These are phyloP conservation scores for Xanthoconium separans DNA, from an alignment of 1,284 basidiomycete species.

Conservation along the genomic window DNA sequence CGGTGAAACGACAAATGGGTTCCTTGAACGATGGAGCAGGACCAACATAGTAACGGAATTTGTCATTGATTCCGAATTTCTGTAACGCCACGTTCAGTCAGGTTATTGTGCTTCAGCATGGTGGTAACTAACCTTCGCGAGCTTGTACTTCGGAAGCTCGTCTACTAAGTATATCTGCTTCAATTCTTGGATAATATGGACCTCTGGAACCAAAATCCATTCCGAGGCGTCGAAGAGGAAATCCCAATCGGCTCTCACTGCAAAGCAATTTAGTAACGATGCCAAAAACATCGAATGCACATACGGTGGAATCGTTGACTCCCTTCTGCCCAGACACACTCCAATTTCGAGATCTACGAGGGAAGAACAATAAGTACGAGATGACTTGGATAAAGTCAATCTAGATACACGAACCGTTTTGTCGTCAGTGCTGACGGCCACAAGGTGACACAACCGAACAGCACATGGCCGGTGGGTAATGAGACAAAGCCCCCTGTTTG, in stretches of 20 bases:
- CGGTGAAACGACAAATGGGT: neutral
- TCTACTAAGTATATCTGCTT: neutral
- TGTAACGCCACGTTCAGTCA: too few relatives aligned
- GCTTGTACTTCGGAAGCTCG: neutral
- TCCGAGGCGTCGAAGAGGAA: neutral
- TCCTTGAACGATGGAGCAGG: neutral
- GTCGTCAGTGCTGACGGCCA: too few relatives aligned
- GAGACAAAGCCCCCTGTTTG: too few relatives aligned
- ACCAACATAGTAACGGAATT: neutral
- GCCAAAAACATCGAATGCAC: too few relatives aligned
- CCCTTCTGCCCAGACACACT: neutral
- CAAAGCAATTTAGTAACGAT: neutral
- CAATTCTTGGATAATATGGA: neutral
- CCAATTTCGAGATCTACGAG: neutral
- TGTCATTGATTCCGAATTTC: too few relatives aligned
- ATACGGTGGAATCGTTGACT: neutral
- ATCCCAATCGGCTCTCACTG: constrained; percentile 3
- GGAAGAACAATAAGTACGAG: too few relatives aligned
- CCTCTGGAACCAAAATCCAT: neutral
- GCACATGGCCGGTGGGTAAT: too few relatives aligned
- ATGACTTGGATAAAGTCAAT: neutral
- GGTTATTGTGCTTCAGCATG: neutral
- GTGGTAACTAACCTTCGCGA: neutral
- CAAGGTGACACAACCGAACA: too few relatives aligned
- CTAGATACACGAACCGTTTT: neutral